These are phyloP conservation scores for Chondrus crispus DNA, from an alignment of 23 red algal species.

Conservation along the genomic window DNA sequence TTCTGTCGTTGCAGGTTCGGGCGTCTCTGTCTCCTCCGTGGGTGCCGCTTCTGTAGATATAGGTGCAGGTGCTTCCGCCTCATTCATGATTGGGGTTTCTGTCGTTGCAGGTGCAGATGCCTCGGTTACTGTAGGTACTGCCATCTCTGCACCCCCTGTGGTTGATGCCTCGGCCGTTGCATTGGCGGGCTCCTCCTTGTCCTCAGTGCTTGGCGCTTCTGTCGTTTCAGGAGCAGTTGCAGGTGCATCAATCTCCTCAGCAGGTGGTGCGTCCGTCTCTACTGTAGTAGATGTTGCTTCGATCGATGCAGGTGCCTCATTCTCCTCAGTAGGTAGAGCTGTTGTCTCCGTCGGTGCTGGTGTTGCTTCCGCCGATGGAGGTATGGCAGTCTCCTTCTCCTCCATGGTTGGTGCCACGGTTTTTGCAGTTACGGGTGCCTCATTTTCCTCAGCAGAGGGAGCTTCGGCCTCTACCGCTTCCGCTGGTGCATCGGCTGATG, in stretches of 20 bases:
- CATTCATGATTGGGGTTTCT: not conserved
- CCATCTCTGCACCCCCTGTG: not conserved
- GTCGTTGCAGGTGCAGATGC: not conserved
- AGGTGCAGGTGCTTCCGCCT: not conserved
- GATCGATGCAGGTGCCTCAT: not conserved
- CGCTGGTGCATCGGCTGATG: no score
- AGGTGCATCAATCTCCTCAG: not conserved
- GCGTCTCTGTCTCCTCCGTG: no score
- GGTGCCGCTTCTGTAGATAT: not conserved
- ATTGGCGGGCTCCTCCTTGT: not conserved
- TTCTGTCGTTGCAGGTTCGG: not conserved
- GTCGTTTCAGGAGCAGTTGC: not conserved
- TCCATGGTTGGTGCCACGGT: not conserved
- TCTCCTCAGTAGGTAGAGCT: not conserved
- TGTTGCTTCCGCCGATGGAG: not conserved
- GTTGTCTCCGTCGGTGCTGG: not conserved
- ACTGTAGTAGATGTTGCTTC: not conserved
- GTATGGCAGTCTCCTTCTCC: not conserved
- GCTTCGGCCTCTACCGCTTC: no score
- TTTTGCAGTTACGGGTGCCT: no score
- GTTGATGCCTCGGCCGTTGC: not conserved
- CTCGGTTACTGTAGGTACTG: not conserved
- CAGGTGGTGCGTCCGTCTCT: not conserved
- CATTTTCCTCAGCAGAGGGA: no score
- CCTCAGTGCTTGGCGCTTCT: not conserved